phyloP scores from a whole-genome alignment of 2,329 filamentous ascomycete species.

The Phialophora expanda region DNA sequence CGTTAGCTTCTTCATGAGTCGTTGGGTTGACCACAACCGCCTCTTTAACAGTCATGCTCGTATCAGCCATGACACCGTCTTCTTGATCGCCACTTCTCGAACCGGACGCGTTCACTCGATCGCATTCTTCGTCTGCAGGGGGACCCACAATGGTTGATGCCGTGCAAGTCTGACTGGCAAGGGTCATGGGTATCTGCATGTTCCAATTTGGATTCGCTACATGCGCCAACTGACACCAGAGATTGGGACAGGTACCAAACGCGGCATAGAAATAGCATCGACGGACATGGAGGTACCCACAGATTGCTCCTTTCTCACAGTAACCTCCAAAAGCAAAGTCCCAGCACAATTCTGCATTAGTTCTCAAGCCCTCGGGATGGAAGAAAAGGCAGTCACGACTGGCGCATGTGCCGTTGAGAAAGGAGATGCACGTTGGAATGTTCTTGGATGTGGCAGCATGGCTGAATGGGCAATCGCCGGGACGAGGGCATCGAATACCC shows the following conservation, averaged over 20 bases:
- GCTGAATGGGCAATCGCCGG: not conserved
- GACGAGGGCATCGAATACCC: constrained; percentile 73
- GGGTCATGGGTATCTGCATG: not conserved
- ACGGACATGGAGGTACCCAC: constrained; percentile 1
- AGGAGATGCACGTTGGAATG: constrained; percentile 1
- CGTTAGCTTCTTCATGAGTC: not conserved
- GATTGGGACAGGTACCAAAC: not conserved
- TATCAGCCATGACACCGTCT: not conserved
- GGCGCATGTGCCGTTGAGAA: not conserved
- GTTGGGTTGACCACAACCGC: not conserved
- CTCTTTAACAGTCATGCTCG: not conserved
- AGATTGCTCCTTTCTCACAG: not conserved
- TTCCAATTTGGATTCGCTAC: not conserved
- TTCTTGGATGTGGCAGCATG: not conserved
- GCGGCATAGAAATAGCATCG: not conserved
- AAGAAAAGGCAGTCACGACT: not conserved
- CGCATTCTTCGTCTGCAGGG: not conserved
- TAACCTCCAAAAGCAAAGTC: constrained; percentile 1
- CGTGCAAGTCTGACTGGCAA: not conserved
- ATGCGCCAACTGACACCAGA: constrained; percentile 9
- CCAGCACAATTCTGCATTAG: not conserved
- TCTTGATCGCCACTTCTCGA: not conserved
- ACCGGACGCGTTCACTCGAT: not conserved
- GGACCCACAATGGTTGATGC: not conserved
- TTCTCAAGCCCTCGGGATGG: not conserved